A percentile compares a stretch with the other conserved stretches of the same genome.
phyloP scores from a whole-genome alignment of 495 filamentous ascomycete species.

The Lepidopterella palustris region DNA sequence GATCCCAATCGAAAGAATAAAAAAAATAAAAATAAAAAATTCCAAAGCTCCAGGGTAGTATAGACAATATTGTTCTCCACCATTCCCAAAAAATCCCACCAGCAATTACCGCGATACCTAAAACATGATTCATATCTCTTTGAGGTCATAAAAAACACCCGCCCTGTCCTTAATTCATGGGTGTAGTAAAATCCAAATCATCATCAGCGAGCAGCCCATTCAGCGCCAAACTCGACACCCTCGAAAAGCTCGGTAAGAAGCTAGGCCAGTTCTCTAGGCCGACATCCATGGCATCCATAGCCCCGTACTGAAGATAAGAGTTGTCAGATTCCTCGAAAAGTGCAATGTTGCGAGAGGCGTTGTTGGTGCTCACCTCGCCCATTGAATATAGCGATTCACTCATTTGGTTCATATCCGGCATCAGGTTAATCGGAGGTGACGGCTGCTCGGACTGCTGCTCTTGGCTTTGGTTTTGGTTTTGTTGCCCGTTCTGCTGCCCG shows the following conservation, averaged over 20 bases:
- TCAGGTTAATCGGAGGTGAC: background rate
- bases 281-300: background rate
- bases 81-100: too few species aligned
- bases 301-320: background rate
- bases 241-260: background rate
- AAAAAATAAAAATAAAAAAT: too few species aligned
- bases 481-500: background rate
- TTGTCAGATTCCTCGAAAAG: background rate
- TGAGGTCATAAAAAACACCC: too few species aligned
- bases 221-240: background rate
- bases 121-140: too few species aligned
- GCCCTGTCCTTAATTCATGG: background rate
- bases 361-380: background rate
- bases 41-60: too few species aligned
- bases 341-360: background rate
- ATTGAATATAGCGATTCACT: background rate
- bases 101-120: too few species aligned
- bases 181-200: background rate
- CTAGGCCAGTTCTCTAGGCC: conserved; percentile 1
- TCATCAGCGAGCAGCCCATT: background rate
- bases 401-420: background rate
- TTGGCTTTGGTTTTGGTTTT: background rate
- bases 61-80: too few species aligned
- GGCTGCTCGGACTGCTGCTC: background rate
- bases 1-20: too few species aligned